A percentile compares a stretch with the other conserved stretches of the same genome.
phyloP scores from a whole-genome alignment of 2,329 filamentous ascomycete genomes.

The Knoxdaviesia proteae region DNA sequence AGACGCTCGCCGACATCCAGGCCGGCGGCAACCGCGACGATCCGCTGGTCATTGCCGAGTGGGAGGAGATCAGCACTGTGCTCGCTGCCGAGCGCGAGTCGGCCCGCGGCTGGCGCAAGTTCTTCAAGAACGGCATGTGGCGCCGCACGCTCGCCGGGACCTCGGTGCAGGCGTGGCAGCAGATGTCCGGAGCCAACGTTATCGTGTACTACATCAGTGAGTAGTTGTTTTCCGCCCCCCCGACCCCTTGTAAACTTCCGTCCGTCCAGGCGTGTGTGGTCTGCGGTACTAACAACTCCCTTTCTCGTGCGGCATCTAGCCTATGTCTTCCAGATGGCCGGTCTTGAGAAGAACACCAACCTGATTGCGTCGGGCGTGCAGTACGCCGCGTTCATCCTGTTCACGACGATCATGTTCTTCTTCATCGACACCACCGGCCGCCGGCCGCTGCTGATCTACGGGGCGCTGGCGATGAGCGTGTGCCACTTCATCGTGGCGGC shows the following conservation, averaged over 20 bases:
- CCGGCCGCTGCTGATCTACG: conserved; percentile 44
- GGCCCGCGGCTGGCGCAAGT: conserved; percentile 17
- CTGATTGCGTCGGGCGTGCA: conserved; percentile 33
- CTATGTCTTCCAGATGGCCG: conserved; percentile 18
- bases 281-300: neutral
- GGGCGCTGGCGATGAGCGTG: conserved; percentile 41
- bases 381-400: conserved; percentile 20
- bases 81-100: conserved; percentile 12
- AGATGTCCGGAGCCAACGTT: conserved; percentile 34
- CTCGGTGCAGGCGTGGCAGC: conserved; percentile 34
- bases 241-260: no score
- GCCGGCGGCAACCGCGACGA: conserved; percentile 30
- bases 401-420: conserved; percentile 15
- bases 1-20: conserved; percentile 34
- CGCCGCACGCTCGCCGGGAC: conserved; percentile 29
- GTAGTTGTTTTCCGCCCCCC: neutral
- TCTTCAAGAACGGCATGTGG: conserved; percentile 26
- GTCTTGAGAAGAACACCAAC: conserved; percentile 22
- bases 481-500: conserved; percentile 36
- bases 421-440: conserved; percentile 35
- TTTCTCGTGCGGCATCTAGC: conserved; percentile 2
- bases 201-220: conserved; percentile 33
- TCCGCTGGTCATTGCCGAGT: conserved; percentile 34
- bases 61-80: conserved; percentile 23
- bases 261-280: no score